phyloP scores from a whole-genome alignment of 345 rosid genomes.

The Mercurialis annua region DNA sequence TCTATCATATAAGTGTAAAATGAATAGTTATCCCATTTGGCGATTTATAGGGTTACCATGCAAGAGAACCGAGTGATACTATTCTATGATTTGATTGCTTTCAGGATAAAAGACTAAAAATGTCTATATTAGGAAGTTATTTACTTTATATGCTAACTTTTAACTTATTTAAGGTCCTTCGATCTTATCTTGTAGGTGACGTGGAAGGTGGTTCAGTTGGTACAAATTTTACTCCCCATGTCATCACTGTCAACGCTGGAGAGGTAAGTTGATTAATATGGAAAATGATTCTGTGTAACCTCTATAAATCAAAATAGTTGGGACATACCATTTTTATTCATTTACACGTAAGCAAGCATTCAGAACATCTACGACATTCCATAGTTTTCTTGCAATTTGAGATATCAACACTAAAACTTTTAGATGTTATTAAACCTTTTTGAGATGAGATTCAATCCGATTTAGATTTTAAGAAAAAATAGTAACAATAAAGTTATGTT shows the following conservation, averaged over 20 bases:
- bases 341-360: too few species aligned
- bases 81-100: neutral
- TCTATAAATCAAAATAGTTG: too few species aligned
- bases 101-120: neutral
- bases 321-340: too few species aligned
- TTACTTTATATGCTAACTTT: constrained; percentile 11
- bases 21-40: neutral
- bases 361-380: too few species aligned
- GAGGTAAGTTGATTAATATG: constrained; percentile 47
- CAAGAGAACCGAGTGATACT: neutral
- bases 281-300: neutral
- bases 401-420: too few species aligned
- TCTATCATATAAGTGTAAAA: neutral
- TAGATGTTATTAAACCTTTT: too few species aligned
- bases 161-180: constrained; percentile 18
- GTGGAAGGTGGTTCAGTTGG: constrained; percentile 49
- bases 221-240: constrained; percentile 73
- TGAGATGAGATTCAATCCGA: too few species aligned
- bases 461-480: too few species aligned
- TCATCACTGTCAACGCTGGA: constrained; percentile 70
- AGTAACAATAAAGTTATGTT: too few species aligned
- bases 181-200: constrained; percentile 43
- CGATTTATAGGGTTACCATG: neutral
- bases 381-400: too few species aligned
- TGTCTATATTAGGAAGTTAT: neutral